Evolutionary conservation across 345 rosid genomes (phyloP).

Genomic region (Lepidium aucheri): DNA sequence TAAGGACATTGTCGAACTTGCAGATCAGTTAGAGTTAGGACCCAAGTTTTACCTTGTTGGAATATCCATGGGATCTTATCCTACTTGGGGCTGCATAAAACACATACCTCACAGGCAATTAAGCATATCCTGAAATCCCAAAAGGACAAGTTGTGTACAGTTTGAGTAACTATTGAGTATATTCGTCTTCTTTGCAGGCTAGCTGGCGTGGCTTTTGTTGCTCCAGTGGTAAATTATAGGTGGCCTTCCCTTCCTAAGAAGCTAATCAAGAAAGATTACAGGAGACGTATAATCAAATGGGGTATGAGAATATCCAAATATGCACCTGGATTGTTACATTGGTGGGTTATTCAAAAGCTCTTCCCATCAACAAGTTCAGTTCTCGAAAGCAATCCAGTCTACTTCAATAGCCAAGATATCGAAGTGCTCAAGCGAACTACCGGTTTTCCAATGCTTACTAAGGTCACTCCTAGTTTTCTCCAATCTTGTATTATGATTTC

Average conservation of each 20-base stretch:
- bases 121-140: neutral
- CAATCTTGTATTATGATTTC: neutral
- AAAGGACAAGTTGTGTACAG: neutral
- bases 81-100: constrained; percentile 80
- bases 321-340: constrained; percentile 59
- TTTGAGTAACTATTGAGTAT: neutral
- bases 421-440: constrained; percentile 49
- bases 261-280: constrained; percentile 48
- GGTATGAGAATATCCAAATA: constrained; percentile 47
- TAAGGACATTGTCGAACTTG: constrained; percentile 63
- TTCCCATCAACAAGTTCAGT: constrained; percentile 46
- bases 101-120: constrained; percentile 76
- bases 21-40: constrained; percentile 62
- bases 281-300: constrained; percentile 44
- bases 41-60: constrained; percentile 70
- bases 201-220: constrained; percentile 69
- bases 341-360: constrained; percentile 71
- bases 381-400: constrained; percentile 48
- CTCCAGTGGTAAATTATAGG: constrained; percentile 63
- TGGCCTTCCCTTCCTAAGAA: constrained; percentile 76
- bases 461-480: constrained; percentile 32
- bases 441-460: constrained; percentile 82
- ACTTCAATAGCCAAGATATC: constrained; percentile 58
- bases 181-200: constrained; percentile 47
- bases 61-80: constrained; percentile 85